A percentile compares a stretch with the other conserved stretches of the same genome.
These are phyloP conservation scores for Candida dubliniensis DNA, from an alignment of 1,139 yeast genomes.

Conservation along the genomic window DNA sequence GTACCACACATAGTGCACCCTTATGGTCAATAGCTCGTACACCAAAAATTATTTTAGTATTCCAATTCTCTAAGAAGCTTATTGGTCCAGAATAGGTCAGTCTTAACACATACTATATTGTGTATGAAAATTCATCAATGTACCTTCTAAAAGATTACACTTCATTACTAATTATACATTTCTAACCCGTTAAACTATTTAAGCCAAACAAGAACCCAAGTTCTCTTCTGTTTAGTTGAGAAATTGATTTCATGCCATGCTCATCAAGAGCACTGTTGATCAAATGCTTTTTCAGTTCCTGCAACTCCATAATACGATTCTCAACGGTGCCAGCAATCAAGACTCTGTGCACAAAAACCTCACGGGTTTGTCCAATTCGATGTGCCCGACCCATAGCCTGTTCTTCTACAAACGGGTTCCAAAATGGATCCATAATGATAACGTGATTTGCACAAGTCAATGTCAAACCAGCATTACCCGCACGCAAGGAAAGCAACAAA, in stretches of 20 bases:
- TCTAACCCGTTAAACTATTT: slow-evolving; percentile 24
- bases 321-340: slow-evolving; percentile 73
- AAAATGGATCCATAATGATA: slow-evolving; percentile 86
- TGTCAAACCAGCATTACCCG: slow-evolving; percentile 92
- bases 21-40: too few relatives aligned
- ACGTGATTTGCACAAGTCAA: slow-evolving; percentile 93
- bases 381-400: slow-evolving; percentile 96
- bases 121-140: too few relatives aligned
- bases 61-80: too few relatives aligned
- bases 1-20: too few relatives aligned
- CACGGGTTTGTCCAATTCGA: slow-evolving; percentile 82
- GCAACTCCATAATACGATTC: slow-evolving; percentile 78
- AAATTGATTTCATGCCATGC: slow-evolving; percentile 62
- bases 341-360: slow-evolving; percentile 72
- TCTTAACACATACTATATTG: too few relatives aligned
- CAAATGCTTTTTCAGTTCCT: slow-evolving; percentile 67
- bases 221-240: slow-evolving; percentile 67
- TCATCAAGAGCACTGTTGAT: slow-evolving; percentile 81
- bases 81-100: too few relatives aligned
- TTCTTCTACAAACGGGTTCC: slow-evolving; percentile 96
- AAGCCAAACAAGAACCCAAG: slow-evolving; percentile 79
- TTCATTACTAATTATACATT: too few relatives aligned
- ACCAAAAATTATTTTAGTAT: too few relatives aligned
- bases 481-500: slow-evolving; percentile 74
- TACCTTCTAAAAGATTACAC: too few relatives aligned